These are phyloP conservation scores for Laguncularia racemosa DNA, from an alignment of 345 rosid genomes.

Conservation along the genomic window DNA sequence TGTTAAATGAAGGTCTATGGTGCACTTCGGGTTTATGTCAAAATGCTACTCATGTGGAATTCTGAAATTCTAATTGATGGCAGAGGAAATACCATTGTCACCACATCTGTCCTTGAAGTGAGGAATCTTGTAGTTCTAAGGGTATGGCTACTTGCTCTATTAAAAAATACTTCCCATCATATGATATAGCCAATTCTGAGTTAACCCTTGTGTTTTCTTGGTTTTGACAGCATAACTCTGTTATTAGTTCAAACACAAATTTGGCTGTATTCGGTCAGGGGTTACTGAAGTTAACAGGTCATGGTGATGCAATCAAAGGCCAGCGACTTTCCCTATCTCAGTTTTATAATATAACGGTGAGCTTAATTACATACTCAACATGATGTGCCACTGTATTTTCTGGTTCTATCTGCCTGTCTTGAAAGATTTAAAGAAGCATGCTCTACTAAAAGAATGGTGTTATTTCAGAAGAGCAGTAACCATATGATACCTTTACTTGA, in stretches of 20 bases:
- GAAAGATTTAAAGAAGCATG: no score
- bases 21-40: constrained; percentile 83
- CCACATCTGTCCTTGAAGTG: constrained; percentile 89
- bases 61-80: constrained; percentile 90
- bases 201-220: constrained; percentile 12
- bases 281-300: constrained; percentile 64
- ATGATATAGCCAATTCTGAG: no score
- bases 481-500: no score
- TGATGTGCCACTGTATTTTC: no score
- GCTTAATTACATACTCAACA: constrained; percentile 5
- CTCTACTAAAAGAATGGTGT: no score
- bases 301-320: constrained; percentile 87
- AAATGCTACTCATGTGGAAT: constrained; percentile 97
- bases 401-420: no score
- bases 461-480: no score
- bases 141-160: constrained; percentile 39
- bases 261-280: constrained; percentile 96
- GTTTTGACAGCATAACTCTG: constrained; percentile 64
- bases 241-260: constrained; percentile 79
- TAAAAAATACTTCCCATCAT: no score
- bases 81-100: constrained; percentile 79
- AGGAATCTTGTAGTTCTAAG: constrained; percentile 90
- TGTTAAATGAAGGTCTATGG: constrained; percentile 74
- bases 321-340: constrained; percentile 90
- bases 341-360: constrained; percentile 93